These are phyloP conservation scores for Tricladium varicosporioides DNA, from an alignment of 2,329 filamentous ascomycete genomes.

Conservation along the genomic window DNA sequence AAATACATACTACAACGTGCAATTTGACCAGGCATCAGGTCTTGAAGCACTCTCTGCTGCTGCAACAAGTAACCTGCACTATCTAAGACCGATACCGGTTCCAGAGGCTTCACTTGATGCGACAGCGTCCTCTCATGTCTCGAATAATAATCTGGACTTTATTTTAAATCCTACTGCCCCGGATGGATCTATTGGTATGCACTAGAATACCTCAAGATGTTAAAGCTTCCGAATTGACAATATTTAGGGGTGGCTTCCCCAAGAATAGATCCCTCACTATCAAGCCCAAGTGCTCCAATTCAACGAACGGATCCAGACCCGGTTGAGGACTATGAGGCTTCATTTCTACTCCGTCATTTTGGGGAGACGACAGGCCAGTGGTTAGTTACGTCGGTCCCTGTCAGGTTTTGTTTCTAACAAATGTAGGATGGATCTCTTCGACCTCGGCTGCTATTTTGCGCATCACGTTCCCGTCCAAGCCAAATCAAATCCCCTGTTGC, in stretches of 20 bases:
- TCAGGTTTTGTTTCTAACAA: constrained; percentile 6
- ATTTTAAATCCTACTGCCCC: constrained; percentile 45
- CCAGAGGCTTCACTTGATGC: constrained; percentile 19
- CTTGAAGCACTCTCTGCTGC: constrained; percentile 53
- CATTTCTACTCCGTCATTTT: constrained; percentile 59
- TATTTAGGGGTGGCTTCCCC: constrained; percentile 39
- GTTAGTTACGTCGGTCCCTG: constrained; percentile 34
- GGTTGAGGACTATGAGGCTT: constrained; percentile 52
- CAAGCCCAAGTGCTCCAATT: constrained; percentile 17
- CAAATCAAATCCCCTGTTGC: constrained; percentile 44
- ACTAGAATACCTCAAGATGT: not conserved
- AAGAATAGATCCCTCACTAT: constrained; percentile 42
- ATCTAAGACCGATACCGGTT: constrained; percentile 25
- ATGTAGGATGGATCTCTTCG: constrained; percentile 51
- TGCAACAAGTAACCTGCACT: constrained; percentile 43
- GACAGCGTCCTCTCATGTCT: constrained; percentile 26
- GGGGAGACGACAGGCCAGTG: constrained; percentile 58
- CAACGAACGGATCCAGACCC: constrained; percentile 17
- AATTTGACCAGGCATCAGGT: constrained; percentile 43
- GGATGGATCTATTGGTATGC: constrained; percentile 23
- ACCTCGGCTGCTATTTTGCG: constrained; percentile 57
- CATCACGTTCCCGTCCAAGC: constrained; percentile 59
- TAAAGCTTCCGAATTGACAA: not conserved
- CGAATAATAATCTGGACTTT: constrained; percentile 53
- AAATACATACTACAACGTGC: constrained; percentile 23